Conservation (phyloP, 192 early-diverging fungal species). For the Funneliformis mosseae region DNA sequence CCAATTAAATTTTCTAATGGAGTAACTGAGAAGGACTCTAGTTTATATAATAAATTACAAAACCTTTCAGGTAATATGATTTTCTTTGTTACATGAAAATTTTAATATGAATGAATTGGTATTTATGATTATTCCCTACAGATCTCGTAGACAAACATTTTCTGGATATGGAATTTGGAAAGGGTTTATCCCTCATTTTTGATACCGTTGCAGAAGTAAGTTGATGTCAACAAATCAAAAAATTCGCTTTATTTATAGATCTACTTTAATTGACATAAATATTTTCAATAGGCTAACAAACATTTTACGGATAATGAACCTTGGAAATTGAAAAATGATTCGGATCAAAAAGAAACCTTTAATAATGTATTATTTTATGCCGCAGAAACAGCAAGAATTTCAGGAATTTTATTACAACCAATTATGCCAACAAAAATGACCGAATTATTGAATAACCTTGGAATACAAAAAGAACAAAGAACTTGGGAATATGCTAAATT, state of each 20-base stretch:
- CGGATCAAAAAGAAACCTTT: constrained; percentile 48
- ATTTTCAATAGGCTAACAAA: constrained; percentile 57
- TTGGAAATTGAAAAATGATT: constrained; percentile 73
- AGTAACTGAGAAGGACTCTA: constrained; percentile 36
- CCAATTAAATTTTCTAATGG: background rate
- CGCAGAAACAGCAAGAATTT: constrained; percentile 73
- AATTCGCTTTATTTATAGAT: background rate
- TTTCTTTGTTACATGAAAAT: background rate
- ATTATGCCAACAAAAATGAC: constrained; percentile 82
- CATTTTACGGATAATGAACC: constrained; percentile 73
- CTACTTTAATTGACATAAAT: background rate
- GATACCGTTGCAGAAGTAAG: constrained; percentile 62
- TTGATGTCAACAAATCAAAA: background rate
- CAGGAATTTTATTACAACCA: constrained; percentile 76
- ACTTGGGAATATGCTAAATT: constrained; percentile 59
- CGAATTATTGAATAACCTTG: constrained; percentile 67
- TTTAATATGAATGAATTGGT: background rate
- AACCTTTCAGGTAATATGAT: constrained; percentile 36
- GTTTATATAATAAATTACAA: constrained; percentile 39
- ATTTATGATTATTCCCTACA: background rate
- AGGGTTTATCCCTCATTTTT: constrained; percentile 59
- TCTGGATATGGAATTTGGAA: constrained; percentile 62
- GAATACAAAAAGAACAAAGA: constrained; percentile 58
- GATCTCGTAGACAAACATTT: constrained; percentile 44
- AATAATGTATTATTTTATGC: constrained; percentile 72